A percentile compares a stretch with the other conserved stretches of the same genome.
Conservation (phyloP, 2,329 filamentous ascomycete genomes). For the Fusarium anguioides region DNA sequence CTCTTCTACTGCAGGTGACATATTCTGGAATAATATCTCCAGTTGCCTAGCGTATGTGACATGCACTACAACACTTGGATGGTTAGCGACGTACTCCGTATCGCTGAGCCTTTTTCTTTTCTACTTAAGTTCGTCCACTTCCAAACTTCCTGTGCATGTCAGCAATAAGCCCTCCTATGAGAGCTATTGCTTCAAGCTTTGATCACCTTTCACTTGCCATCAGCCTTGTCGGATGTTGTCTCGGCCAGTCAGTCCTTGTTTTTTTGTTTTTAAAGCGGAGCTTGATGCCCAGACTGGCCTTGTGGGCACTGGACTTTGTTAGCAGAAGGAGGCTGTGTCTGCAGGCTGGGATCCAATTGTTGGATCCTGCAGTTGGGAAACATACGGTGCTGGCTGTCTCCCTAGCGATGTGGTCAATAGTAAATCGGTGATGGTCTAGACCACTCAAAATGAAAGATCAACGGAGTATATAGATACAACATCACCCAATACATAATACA, state of each 20-base stretch:
- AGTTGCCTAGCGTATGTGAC: background rate
- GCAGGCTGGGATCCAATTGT: slow-evolving; percentile 1
- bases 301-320: background rate
- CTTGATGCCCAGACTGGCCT: background rate
- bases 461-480: background rate
- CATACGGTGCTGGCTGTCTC: background rate
- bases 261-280: slow-evolving; percentile 4
- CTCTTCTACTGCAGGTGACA: background rate
- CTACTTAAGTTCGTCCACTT: slow-evolving; percentile 13
- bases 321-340: slow-evolving; percentile 29
- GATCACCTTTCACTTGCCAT: slow-evolving; percentile 16
- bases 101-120: slow-evolving; percentile 1
- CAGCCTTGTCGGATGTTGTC: slow-evolving; percentile 14
- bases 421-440: background rate
- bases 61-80: slow-evolving; percentile 5
- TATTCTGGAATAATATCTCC: background rate
- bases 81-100: slow-evolving; percentile 25
- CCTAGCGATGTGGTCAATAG: background rate
- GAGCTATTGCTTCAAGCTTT: background rate
- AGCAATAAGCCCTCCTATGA: slow-evolving; percentile 12
- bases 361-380: slow-evolving; percentile 12
- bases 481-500: too few relatives aligned
- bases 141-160: slow-evolving; percentile 4
- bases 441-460: background rate
- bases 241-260: slow-evolving; percentile 2